These are phyloP conservation scores for Glarea lozoyensis DNA, from an alignment of 495 filamentous ascomycete genomes.

Conservation along the genomic window DNA sequence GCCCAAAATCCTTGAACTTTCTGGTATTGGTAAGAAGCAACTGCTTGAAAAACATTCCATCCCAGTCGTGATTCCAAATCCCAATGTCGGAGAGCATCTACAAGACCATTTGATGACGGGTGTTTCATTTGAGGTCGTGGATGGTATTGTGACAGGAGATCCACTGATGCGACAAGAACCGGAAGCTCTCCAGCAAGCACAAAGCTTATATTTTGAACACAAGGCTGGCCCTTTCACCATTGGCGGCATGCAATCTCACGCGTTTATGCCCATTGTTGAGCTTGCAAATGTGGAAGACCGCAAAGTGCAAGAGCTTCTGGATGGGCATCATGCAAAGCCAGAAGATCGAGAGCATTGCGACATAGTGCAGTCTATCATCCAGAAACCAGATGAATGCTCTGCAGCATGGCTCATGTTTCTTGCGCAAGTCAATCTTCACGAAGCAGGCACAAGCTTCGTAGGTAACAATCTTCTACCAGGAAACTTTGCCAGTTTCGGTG, in stretches of 20 bases:
- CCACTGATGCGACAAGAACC: constrained; percentile 14
- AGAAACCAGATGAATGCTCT: constrained; percentile 4
- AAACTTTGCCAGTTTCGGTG: constrained; percentile 4
- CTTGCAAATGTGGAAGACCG: not conserved
- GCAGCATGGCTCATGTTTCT: constrained; percentile 12
- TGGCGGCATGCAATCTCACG: constrained; percentile 13
- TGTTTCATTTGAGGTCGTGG: constrained; percentile 1
- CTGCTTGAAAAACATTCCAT: constrained; percentile 35
- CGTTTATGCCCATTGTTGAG: constrained; percentile 11
- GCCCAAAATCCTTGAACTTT: constrained; percentile 16
- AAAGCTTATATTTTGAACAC: constrained; percentile 8
- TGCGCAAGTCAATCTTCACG: constrained; percentile 11
- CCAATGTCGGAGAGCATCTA: constrained; percentile 36
- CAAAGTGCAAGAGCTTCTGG: constrained; percentile 3
- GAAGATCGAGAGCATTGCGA: constrained; percentile 5
- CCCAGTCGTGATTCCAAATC: constrained; percentile 28
- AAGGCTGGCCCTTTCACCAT: constrained; percentile 16
- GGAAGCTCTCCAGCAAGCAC: constrained; percentile 8
- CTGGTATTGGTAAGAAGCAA: constrained; percentile 15
- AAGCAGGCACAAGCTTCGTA: constrained; percentile 8
- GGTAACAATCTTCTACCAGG: not conserved
- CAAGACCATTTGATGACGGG: constrained; percentile 24
- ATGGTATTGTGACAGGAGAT: constrained; percentile 12
- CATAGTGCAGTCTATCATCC: constrained; percentile 10
- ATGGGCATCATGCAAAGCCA: constrained; percentile 4